A percentile compares a stretch with the other conserved stretches of the same genome.
Evolutionary conservation across 148 eudicot genomes (phyloP).

Genomic region (Nyssa sinensis): DNA sequence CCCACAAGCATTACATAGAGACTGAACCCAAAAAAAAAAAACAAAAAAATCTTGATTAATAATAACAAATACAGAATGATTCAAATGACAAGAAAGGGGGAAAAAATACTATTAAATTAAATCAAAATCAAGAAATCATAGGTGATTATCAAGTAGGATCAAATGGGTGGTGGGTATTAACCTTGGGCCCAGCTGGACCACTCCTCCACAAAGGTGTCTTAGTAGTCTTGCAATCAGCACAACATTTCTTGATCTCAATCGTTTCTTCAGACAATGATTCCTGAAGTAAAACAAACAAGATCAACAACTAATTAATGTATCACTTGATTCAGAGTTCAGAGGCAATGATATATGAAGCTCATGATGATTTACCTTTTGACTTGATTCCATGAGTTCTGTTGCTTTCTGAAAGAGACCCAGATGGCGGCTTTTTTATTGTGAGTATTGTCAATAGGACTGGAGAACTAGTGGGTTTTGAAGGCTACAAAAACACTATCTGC

Average conservation of each 20-base stretch:
- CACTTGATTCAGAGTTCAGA: background rate
- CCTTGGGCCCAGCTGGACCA: slow-evolving; percentile 76
- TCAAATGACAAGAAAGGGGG: background rate
- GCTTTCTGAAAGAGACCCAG: background rate
- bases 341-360: background rate
- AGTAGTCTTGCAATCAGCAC: slow-evolving; percentile 38
- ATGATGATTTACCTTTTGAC: slow-evolving; percentile 13
- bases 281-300: slow-evolving; percentile 4
- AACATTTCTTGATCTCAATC: slow-evolving; percentile 34
- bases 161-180: slow-evolving; percentile 9
- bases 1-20: slow-evolving; percentile 79
- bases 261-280: slow-evolving; percentile 18
- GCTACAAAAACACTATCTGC: background rate
- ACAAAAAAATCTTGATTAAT: background rate
- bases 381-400: slow-evolving; percentile 2
- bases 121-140: background rate
- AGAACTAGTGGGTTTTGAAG: background rate
- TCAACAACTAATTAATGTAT: background rate
- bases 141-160: background rate
- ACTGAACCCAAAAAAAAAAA: slow-evolving; percentile 29
- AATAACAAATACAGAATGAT: background rate
- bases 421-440: background rate
- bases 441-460: background rate
- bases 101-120: background rate
- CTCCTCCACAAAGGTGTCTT: slow-evolving; percentile 67